phyloP scores from a whole-genome alignment of 1,139 yeast genomes.

The Protomyces arabidopsidicola region DNA sequence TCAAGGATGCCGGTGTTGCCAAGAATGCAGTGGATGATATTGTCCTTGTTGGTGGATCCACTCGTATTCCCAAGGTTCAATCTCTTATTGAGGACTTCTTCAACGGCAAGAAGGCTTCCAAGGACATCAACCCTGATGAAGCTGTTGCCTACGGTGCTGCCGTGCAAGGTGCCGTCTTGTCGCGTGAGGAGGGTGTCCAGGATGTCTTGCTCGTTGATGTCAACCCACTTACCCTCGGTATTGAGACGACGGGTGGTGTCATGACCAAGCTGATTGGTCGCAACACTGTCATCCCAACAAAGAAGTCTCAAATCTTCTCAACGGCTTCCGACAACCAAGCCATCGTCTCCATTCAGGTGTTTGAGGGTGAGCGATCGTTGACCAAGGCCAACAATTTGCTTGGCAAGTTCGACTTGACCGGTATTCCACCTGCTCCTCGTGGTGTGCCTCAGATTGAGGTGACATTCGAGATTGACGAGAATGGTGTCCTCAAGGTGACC shows the following conservation, averaged over 20 bases:
- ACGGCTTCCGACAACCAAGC: slow-evolving; percentile 98
- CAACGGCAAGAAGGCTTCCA: slow-evolving; percentile 88
- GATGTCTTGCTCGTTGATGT: slow-evolving; percentile 86
- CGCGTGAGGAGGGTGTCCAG: slow-evolving; percentile 80
- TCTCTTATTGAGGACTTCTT: slow-evolving; percentile 80
- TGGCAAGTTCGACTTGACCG: slow-evolving; percentile 92
- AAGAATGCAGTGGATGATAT: slow-evolving; percentile 83
- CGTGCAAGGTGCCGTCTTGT: slow-evolving; percentile 91
- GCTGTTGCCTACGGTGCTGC: slow-evolving; percentile 98
- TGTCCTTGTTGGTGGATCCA: slow-evolving; percentile 94
- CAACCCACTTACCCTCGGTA: slow-evolving; percentile 90
- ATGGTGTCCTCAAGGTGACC: slow-evolving; percentile 89
- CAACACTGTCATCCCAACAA: slow-evolving; percentile 94
- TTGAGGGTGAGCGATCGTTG: slow-evolving; percentile 95
- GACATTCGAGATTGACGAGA: slow-evolving; percentile 88
- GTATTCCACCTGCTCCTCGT: slow-evolving; percentile 98
- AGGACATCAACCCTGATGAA: slow-evolving; percentile 96
- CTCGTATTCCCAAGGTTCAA: slow-evolving; percentile 97
- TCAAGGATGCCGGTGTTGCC: slow-evolving; percentile 80
- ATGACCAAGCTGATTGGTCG: slow-evolving; percentile 96
- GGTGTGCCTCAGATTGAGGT: slow-evolving; percentile 98
- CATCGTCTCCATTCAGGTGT: slow-evolving; percentile 91
- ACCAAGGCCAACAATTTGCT: slow-evolving; percentile 91
- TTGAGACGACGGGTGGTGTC: slow-evolving; percentile 96
- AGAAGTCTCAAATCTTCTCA: slow-evolving; percentile 93